phyloP scores from a whole-genome alignment of 192 early-diverging fungal genomes.

The Gonapodya prolifera region DNA sequence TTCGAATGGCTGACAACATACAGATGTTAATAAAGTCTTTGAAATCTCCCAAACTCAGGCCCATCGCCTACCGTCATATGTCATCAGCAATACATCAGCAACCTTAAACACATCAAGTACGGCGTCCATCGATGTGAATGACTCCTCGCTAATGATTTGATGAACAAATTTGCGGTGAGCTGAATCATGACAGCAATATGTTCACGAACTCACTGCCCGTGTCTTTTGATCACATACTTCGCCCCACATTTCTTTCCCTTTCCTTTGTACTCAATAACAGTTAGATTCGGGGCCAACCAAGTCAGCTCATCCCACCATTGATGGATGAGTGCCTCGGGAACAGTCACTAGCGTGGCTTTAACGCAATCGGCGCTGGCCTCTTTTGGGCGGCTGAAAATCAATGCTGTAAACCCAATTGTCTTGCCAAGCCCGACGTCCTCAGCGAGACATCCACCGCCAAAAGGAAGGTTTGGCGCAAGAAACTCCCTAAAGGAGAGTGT shows the following conservation, averaged over 20 bases:
- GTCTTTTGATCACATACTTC: not conserved
- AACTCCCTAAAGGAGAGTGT: not conserved
- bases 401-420: not conserved
- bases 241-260: not conserved
- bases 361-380: not conserved
- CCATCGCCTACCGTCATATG: not conserved
- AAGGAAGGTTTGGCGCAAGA: not conserved
- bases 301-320: not conserved
- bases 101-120: not conserved
- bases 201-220: not conserved
- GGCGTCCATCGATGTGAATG: not conserved
- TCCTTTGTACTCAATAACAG: not conserved
- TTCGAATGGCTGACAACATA: no score
- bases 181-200: not conserved
- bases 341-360: not conserved
- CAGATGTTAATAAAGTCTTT: not conserved
- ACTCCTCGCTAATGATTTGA: not conserved
- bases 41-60: not conserved
- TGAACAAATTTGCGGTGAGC: not conserved
- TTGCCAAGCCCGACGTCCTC: not conserved
- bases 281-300: not conserved
- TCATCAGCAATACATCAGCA: not conserved
- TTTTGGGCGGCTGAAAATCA: not conserved
- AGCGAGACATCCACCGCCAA: not conserved
- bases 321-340: not conserved